These are phyloP conservation scores for Fusarium austroafricanum DNA, from an alignment of 2,329 filamentous ascomycete species.

Conservation along the genomic window DNA sequence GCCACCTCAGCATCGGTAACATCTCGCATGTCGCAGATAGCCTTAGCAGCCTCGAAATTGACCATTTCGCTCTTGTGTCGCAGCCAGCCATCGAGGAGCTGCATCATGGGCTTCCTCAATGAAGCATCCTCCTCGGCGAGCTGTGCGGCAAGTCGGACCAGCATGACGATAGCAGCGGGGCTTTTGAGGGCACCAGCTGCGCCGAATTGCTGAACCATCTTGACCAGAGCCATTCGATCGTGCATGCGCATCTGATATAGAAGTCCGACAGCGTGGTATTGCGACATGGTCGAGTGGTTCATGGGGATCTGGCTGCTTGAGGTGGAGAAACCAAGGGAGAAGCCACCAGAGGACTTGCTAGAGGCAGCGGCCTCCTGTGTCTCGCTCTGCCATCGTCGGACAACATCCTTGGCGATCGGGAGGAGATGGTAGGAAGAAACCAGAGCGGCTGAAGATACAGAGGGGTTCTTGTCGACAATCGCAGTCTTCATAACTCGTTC, in stretches of 20 bases:
- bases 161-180: slow-evolving; percentile 89
- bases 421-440: slow-evolving; percentile 98
- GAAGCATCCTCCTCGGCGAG: slow-evolving; percentile 92
- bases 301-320: slow-evolving; percentile 79
- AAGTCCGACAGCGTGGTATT: slow-evolving; percentile 97
- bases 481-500: slow-evolving; percentile 99
- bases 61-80: slow-evolving; percentile 99
- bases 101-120: slow-evolving; percentile 95
- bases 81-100: slow-evolving; percentile 94
- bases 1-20: slow-evolving; percentile 91
- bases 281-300: slow-evolving; percentile 96
- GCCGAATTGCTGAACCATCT: slow-evolving; percentile 99
- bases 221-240: slow-evolving; percentile 97
- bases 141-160: slow-evolving; percentile 92
- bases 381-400: slow-evolving; percentile 97
- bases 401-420: slow-evolving; percentile 93
- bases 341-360: slow-evolving; percentile 87
- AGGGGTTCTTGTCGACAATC: slow-evolving; percentile 98
- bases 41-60: slow-evolving; percentile 98
- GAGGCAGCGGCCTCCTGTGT: slow-evolving; percentile 95
- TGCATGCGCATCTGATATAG: slow-evolving; percentile 98
- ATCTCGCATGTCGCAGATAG: slow-evolving; percentile 94
- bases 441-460: slow-evolving; percentile 93
- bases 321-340: slow-evolving; percentile 90
- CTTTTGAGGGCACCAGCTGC: slow-evolving; percentile 93